Conservation (phyloP, 1,284 basidiomycete species). For the Meira miltonrushii region DNA sequence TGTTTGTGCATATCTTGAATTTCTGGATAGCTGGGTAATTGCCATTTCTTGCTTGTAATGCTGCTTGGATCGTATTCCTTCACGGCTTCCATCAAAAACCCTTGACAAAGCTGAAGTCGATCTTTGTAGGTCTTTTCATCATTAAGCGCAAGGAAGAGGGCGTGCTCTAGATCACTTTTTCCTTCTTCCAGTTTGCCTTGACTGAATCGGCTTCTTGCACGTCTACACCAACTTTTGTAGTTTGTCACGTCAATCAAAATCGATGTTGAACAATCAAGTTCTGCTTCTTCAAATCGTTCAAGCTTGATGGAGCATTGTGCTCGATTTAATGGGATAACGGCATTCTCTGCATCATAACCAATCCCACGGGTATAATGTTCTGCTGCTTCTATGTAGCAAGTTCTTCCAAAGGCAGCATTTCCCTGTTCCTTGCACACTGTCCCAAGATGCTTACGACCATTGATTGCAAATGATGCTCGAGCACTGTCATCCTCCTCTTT, state of each 20-base stretch:
- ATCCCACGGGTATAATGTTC: constrained; percentile 26
- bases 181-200: constrained; percentile 17
- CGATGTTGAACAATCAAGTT: constrained; percentile 20
- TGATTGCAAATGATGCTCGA: background rate
- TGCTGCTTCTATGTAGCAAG: constrained; percentile 10
- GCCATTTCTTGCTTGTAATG: no score
- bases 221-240: constrained; percentile 23
- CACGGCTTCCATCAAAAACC: constrained; percentile 8
- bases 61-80: no score
- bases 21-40: no score
- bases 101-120: constrained; percentile 13
- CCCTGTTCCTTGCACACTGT: constrained; percentile 16
- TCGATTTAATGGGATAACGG: constrained; percentile 24
- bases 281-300: constrained; percentile 16
- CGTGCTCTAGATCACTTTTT: constrained; percentile 19
- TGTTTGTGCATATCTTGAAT: no score
- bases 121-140: constrained; percentile 15
- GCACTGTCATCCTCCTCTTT: no score
- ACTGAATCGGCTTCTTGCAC: constrained; percentile 16
- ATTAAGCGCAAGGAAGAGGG: constrained; percentile 11
- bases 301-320: constrained; percentile 24
- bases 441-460: constrained; percentile 14
- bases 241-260: constrained; percentile 18
- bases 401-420: constrained; percentile 13
- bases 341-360: constrained; percentile 20